These are phyloP conservation scores for Grosmannia serpens DNA, from an alignment of 2,329 filamentous ascomycete genomes.

Conservation along the genomic window DNA sequence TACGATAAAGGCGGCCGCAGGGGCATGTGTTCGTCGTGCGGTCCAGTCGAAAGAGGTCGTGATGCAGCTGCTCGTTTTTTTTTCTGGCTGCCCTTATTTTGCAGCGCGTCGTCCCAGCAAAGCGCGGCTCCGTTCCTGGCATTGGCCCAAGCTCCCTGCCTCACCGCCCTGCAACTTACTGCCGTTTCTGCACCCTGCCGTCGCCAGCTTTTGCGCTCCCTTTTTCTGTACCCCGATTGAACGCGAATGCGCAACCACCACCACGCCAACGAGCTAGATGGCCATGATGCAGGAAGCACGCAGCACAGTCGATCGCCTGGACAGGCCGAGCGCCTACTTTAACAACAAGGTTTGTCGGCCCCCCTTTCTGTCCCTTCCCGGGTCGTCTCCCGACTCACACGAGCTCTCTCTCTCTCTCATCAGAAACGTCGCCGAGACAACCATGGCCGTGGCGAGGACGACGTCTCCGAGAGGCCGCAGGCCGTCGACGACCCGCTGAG, in stretches of 20 bases:
- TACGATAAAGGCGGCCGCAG: not conserved
- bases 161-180: conserved; percentile 1
- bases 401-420: not conserved
- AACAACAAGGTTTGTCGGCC: conserved; percentile 56
- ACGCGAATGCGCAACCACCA: not conserved
- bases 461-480: conserved; percentile 40
- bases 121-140: not conserved
- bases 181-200: not conserved
- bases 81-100: not conserved
- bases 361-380: conserved; percentile 4
- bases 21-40: not conserved
- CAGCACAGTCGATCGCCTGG: conserved; percentile 80
- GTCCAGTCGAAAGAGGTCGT: not conserved
- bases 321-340: conserved; percentile 92
- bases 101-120: conserved; percentile 2
- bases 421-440: conserved; percentile 56
- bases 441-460: conserved; percentile 39
- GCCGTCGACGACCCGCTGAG: conserved; percentile 69
- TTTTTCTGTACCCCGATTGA: not conserved
- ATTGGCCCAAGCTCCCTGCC: conserved; percentile 6
- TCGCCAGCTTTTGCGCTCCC: not conserved
- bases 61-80: not conserved
- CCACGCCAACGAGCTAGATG: not conserved
- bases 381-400: conserved; percentile 11
- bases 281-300: conserved; percentile 21